Evolutionary conservation across 2,329 filamentous ascomycete species (phyloP), one percentile per base, ranked within the genome.

Genomic region (Exophiala oligosperma): DNA sequence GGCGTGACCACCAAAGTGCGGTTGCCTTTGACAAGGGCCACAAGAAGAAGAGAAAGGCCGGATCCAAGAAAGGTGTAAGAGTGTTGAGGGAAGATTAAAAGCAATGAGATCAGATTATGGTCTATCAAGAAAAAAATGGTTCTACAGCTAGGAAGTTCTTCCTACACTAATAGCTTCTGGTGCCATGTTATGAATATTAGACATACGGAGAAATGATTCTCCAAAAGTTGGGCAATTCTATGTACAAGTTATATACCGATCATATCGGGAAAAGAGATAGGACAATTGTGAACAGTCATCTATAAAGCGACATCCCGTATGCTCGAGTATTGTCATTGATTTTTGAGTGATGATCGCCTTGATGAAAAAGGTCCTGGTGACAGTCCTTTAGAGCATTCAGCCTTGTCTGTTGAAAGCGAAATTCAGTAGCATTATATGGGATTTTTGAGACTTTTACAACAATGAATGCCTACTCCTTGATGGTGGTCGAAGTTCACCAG

Each of bases 1-100:
- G 92, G 55, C 86, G 94, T 73, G 91, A 96, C 69, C 93, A 97
- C 72, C 84, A 84, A 64, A 83, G 78, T 66, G 85, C 83, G 1
- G 76, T 79, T 51, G 74, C 77, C 44, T 78, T 81, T 69, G 79
- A 81, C 56, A 77, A 76, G 52, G 80, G 79, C 21, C 76, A 79
- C 60, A 82, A 81, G 73, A 81, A 79, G 69, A 79, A 77, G 71
- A 77, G 77, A 66, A 72, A 75, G 50, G 69, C 71, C 9, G 78
- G 77, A 66, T 71, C 70, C 9, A 67, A 63, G 63, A 75, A 73
- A 68, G 77, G 76, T 17, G 70, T 74, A 35, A 71, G 72, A 58
- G 73, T 77, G 60, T 67, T 80, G 63, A 67, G 77, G 67, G 75
- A 74, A 59, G 75, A 77, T 65, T 77, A 70, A 65, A 43, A 7